Evolutionary conservation across 1,284 basidiomycete species (phyloP), one percentile per base, ranked within the genome.

Genomic region (Rhodofomes roseus): DNA sequence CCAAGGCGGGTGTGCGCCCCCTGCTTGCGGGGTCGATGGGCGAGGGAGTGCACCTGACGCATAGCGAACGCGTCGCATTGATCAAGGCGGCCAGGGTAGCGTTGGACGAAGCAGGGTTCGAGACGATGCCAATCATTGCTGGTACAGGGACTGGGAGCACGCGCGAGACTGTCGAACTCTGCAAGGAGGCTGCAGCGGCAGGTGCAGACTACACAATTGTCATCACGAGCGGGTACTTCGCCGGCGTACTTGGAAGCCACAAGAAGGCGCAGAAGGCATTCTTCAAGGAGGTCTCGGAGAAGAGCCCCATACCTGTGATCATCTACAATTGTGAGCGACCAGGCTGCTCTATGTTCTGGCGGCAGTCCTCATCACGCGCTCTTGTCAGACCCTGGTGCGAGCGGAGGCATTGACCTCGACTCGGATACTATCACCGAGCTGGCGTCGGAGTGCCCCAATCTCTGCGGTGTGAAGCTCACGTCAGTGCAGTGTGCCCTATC

Each of bases 381-480:
- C 6, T 48, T 34, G 8, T 31, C 65, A 92, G 90, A 87, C 76
- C 93, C 93, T 67, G 91, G 86, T 43, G 92, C 92, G 1, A 83
- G 88, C 63, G 87, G 92, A 22, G 89, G 93, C 12, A 89, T 95
- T 66, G 91, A 96, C 75, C 73, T 96, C 63, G 90, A 95, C 74
- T 93, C 92, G 12, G 92, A 95, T 72, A 74, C 93, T 46, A 87
- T 96, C 68, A 82, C 82, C 20, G 89, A 93, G 65, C 83, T 96
- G 55, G 92, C 92, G 2, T 73, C 72, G 25, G 84, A 87, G 62
- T 86, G 83, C 67, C 81, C 89, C 39, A 92, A 92, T 69, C 75
- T 88, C 40, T 87, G 83, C 68, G 94, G 94, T 34, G 88, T 95
- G 61, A 96, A 96, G 75, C 82, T 95, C 65, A 95, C 93, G 86